These are phyloP conservation scores for Flaveria brownii DNA, from an alignment of 129 eudicot species.

Conservation along the genomic window DNA sequence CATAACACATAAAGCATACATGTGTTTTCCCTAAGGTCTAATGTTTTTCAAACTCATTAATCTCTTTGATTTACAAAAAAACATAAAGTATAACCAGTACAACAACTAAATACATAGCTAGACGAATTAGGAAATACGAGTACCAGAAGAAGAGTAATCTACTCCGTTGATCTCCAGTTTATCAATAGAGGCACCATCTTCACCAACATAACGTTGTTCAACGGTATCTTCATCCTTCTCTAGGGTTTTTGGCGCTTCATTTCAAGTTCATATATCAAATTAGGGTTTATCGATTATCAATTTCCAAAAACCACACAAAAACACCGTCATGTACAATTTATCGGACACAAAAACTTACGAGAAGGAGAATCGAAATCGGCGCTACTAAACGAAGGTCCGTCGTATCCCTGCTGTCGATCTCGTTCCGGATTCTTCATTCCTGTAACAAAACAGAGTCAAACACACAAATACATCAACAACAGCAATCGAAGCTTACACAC, in stretches of 20 bases:
- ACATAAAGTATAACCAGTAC: conserved; percentile 7
- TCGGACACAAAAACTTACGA: conserved; percentile 3
- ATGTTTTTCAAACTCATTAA: conserved; percentile 11
- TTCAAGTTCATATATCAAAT: conserved; percentile 14
- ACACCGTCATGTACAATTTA: background rate
- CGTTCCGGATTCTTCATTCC: conserved; percentile 34
- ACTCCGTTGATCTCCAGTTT: background rate
- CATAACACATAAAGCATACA: background rate
- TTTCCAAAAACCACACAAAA: background rate
- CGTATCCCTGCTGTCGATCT: conserved; percentile 28
- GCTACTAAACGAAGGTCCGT: conserved; percentile 47
- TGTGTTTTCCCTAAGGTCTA: background rate
- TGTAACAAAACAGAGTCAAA: background rate
- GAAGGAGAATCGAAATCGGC: conserved; percentile 55
- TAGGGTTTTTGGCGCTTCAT: conserved; percentile 8
- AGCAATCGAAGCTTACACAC: background rate
- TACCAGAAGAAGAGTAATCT: conserved; percentile 25
- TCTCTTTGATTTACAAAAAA: background rate
- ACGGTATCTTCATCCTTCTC: conserved; percentile 2
- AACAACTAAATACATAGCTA: background rate
- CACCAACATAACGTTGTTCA: conserved; percentile 12
- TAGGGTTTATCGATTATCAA: conserved; percentile 11
- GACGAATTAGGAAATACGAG: background rate
- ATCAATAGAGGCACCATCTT: conserved; percentile 5
- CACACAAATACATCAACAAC: background rate